These are phyloP conservation scores for Phytophthora hibernalis DNA, from an alignment of 352 stramenopile species.

Conservation along the genomic window DNA sequence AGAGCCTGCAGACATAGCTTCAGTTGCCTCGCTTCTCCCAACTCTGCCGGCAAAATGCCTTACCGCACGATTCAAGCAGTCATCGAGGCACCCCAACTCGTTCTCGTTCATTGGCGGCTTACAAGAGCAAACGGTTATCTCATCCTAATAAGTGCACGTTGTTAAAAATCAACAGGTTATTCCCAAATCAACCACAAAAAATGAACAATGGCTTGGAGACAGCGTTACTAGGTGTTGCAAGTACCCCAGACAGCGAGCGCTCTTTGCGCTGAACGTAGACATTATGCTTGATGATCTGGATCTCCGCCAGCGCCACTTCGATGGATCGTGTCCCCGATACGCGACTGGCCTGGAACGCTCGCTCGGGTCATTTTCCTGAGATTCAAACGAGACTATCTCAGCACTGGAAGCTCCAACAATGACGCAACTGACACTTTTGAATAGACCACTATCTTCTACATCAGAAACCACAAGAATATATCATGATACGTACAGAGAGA, in stretches of 20 bases:
- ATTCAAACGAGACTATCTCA: slow-evolving; percentile 22
- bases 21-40: not conserved
- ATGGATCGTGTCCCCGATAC: slow-evolving; percentile 74
- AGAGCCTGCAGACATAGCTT: slow-evolving; percentile 45
- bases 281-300: slow-evolving; percentile 73
- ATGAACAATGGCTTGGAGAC: not conserved
- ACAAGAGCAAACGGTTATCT: slow-evolving; percentile 73
- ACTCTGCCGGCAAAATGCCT: not conserved
- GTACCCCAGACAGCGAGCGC: slow-evolving; percentile 55
- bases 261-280: slow-evolving; percentile 79
- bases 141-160: slow-evolving; percentile 51
- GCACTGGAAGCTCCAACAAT: not conserved
- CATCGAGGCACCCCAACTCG: slow-evolving; percentile 68
- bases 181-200: not conserved
- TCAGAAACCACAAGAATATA: not conserved
- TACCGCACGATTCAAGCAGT: slow-evolving; percentile 82
- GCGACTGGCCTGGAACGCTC: slow-evolving; percentile 61
- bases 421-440: slow-evolving; percentile 4
- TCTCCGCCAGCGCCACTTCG: slow-evolving; percentile 73
- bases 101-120: slow-evolving; percentile 37
- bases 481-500: slow-evolving; percentile 32
- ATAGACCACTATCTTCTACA: slow-evolving; percentile 7
- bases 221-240: not conserved
- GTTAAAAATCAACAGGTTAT: slow-evolving; percentile 5
- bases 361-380: slow-evolving; percentile 43